Percentiles rank a stretch among this genome's conserved stretches.
Evolutionary conservation across 768 basidiomycete species (phyloP).

Genomic region (Nidularia pulvinata): DNA sequence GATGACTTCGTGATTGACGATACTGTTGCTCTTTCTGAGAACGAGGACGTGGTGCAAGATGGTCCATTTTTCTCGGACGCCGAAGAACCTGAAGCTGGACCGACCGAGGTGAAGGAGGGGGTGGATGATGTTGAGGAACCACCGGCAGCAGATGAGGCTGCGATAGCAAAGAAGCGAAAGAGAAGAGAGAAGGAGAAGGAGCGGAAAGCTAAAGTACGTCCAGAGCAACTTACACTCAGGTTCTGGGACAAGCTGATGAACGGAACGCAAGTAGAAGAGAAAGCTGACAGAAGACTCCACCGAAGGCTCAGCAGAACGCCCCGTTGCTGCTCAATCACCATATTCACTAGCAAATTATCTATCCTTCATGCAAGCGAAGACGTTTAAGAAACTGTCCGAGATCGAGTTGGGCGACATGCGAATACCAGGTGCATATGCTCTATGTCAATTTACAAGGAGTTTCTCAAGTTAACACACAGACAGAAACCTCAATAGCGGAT

Average conservation of each 20-base stretch:
- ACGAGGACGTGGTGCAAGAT: conserved; percentile 43
- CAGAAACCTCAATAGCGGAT: conserved; percentile 75
- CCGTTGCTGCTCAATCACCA: conserved; percentile 59
- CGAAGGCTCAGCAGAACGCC: conserved; percentile 31
- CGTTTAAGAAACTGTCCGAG: conserved; percentile 64
- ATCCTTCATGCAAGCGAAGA: conserved; percentile 63
- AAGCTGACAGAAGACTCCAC: conserved; percentile 48
- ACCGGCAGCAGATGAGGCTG: conserved; percentile 10
- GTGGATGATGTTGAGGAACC: conserved; percentile 14
- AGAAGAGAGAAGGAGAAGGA: conserved; percentile 75
- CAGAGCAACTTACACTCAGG: no score
- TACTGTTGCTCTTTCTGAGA: conserved; percentile 61
- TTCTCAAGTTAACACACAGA: conserved; percentile 50
- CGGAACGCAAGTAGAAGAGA: conserved; percentile 63
- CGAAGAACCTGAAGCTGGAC: conserved; percentile 40
- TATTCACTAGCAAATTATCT: conserved; percentile 62
- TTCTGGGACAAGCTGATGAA: no score
- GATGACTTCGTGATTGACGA: conserved; percentile 81
- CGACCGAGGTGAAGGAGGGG: conserved; percentile 24
- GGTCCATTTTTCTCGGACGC: conserved; percentile 23
- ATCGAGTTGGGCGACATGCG: conserved; percentile 81
- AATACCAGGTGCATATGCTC: conserved; percentile 67
- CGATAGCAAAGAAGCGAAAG: conserved; percentile 65
- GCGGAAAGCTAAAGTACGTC: conserved; percentile 62
- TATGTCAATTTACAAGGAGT: conserved; percentile 12